Percentiles rank a stretch among this genome's conserved stretches.
Evolutionary conservation across 2,329 filamentous ascomycete genomes (phyloP).

Genomic region (Colletotrichum sublineola): DNA sequence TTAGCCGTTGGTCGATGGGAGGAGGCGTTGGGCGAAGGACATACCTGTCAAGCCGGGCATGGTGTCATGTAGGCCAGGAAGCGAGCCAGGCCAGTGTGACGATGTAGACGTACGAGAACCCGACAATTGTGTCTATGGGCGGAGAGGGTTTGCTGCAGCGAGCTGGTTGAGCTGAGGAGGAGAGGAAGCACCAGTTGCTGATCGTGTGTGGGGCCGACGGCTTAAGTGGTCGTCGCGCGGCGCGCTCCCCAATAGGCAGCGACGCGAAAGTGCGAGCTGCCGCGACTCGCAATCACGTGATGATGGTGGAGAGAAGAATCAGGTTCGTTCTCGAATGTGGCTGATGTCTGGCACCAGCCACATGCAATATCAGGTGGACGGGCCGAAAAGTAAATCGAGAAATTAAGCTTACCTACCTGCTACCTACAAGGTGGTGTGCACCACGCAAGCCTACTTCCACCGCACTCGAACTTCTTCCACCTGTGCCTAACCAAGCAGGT

Average conservation of each 20-base stretch:
- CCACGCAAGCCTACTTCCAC: background rate
- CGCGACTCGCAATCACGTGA: conserved; percentile 24
- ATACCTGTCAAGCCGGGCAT: conserved; percentile 41
- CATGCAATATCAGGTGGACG: background rate
- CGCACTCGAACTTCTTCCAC: background rate
- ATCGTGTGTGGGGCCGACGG: background rate
- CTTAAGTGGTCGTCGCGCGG: conserved; percentile 30
- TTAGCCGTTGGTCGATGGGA: background rate
- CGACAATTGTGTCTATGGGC: background rate
- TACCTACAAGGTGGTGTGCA: background rate
- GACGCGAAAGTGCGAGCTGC: conserved; percentile 22
- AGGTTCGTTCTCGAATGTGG: background rate
- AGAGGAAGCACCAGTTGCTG: background rate
- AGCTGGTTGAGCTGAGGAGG: background rate
- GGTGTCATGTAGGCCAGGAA: background rate
- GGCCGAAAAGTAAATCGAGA: background rate
- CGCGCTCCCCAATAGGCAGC: conserved; percentile 24
- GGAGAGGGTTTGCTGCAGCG: conserved; percentile 2
- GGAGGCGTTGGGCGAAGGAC: background rate
- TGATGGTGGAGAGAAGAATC: background rate
- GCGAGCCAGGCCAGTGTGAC: background rate
- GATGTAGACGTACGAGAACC: background rate
- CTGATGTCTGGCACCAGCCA: conserved; percentile 2
- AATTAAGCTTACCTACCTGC: conserved; percentile 10
- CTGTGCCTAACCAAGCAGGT: background rate